Evolutionary conservation across 495 filamentous ascomycete species (phyloP).

Genomic region (Xylaria sp.): DNA sequence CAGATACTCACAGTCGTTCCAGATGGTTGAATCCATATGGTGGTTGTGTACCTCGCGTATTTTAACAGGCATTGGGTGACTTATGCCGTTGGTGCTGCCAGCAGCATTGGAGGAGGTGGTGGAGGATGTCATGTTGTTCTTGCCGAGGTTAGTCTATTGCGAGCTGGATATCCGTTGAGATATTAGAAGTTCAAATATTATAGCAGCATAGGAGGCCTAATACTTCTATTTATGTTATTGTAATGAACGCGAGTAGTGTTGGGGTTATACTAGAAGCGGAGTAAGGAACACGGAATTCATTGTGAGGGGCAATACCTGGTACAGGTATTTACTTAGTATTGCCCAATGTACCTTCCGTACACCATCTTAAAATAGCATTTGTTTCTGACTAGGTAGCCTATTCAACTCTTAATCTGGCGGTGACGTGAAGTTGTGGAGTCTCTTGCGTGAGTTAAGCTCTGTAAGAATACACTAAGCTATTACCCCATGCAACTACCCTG

Average conservation of each 20-base stretch:
- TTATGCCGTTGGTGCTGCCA: neutral
- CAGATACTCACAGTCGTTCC: slow-evolving; percentile 14
- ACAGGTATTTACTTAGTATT: too few species aligned
- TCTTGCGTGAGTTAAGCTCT: neutral
- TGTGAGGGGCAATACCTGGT: too few species aligned
- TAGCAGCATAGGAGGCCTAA: neutral
- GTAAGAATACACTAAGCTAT: neutral
- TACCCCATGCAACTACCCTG: neutral
- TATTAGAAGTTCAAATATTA: neutral
- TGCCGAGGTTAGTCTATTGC: neutral
- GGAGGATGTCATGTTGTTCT: neutral
- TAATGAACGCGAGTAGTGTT: too few species aligned
- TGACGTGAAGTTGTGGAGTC: slow-evolving; percentile 2
- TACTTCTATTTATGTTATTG: slow-evolving; percentile 1
- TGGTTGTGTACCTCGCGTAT: slow-evolving; percentile 6
- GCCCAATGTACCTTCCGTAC: too few species aligned
- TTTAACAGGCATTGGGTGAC: neutral
- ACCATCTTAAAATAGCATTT: neutral
- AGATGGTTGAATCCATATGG: slow-evolving; percentile 1
- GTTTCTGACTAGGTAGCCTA: neutral
- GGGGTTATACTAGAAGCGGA: too few species aligned
- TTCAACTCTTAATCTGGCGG: neutral
- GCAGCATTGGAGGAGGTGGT: neutral
- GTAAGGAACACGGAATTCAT: too few species aligned
- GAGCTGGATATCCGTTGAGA: neutral